Conservation (phyloP, 2,329 filamentous ascomycete species). For the Lojkania enalia region DNA sequence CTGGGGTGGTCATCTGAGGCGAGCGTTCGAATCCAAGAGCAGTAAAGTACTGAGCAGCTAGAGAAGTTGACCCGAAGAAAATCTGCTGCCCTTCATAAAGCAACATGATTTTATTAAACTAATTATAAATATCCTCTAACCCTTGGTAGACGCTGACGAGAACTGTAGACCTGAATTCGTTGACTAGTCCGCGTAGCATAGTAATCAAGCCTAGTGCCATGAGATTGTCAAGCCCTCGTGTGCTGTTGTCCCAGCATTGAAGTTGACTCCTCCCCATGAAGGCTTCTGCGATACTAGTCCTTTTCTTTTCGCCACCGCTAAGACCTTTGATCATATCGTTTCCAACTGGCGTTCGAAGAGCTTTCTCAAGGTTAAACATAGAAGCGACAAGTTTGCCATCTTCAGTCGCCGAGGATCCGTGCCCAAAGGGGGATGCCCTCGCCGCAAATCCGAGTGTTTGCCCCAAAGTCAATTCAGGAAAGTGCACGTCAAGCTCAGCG, state of each 20-base stretch:
- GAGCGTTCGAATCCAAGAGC: constrained; percentile 63
- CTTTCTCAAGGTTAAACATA: constrained; percentile 70
- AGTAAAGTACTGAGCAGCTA: constrained; percentile 69
- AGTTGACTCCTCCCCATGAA: constrained; percentile 62
- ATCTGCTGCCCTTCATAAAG: constrained; percentile 66
- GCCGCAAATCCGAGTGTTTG: constrained; percentile 6
- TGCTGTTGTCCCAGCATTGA: constrained; percentile 60
- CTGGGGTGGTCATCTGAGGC: constrained; percentile 64
- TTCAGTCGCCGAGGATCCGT: background rate
- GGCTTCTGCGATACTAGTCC: constrained; percentile 69
- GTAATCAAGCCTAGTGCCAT: background rate
- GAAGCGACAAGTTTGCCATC: constrained; percentile 66
- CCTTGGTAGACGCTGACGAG: background rate
- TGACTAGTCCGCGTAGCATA: background rate
- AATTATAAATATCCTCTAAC: background rate
- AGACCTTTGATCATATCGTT: constrained; percentile 69
- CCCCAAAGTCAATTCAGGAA: constrained; percentile 4
- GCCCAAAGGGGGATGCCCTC: background rate
- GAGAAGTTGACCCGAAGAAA: constrained; percentile 65
- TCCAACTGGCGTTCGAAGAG: constrained; percentile 67
- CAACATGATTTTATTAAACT: constrained; percentile 14
- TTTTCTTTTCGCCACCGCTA: constrained; percentile 69
- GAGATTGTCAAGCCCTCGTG: constrained; percentile 36
- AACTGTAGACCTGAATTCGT: background rate
- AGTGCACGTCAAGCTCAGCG: constrained; percentile 4